Evolutionary conservation across 768 basidiomycete genomes (phyloP).

Genomic region (Rickenella mellea): DNA sequence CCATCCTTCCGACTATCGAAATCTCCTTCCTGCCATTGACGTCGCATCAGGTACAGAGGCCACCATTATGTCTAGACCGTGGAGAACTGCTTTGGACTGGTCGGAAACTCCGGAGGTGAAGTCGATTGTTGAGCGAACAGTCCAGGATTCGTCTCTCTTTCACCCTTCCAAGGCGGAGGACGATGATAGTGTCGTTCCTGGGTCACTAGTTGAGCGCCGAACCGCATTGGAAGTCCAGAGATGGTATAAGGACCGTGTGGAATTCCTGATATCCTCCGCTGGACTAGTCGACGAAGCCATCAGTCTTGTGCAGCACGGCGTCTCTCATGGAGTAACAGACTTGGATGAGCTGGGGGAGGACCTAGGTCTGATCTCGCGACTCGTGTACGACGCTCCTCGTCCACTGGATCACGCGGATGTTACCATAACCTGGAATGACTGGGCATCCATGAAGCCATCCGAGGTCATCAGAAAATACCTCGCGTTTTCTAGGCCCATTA

Average conservation of each 20-base stretch:
- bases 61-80: slow-evolving; percentile 20
- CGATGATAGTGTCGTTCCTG: background rate
- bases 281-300: slow-evolving; percentile 79
- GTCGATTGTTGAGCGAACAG: slow-evolving; percentile 24
- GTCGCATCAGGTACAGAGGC: slow-evolving; percentile 34
- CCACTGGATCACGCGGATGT: slow-evolving; percentile 25
- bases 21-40: slow-evolving; percentile 58
- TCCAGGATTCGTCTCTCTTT: slow-evolving; percentile 10
- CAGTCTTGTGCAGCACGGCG: slow-evolving; percentile 75
- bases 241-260: slow-evolving; percentile 72
- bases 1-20: slow-evolving; percentile 50
- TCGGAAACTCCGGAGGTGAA: slow-evolving; percentile 40
- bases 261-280: slow-evolving; percentile 47
- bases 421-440: slow-evolving; percentile 20
- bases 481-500: slow-evolving; percentile 53
- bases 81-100: slow-evolving; percentile 52
- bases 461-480: slow-evolving; percentile 72
- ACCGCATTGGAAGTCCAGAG: slow-evolving; percentile 40
- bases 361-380: slow-evolving; percentile 71
- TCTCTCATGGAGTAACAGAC: slow-evolving; percentile 63
- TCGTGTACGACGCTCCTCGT: slow-evolving; percentile 75
- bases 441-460: slow-evolving; percentile 59
- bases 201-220: slow-evolving; percentile 22
- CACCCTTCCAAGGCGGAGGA: background rate
- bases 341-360: slow-evolving; percentile 90